Percentiles rank a stretch among this genome's conserved stretches.
phyloP scores from a whole-genome alignment of 768 basidiomycete genomes.

The Mycena filopes region DNA sequence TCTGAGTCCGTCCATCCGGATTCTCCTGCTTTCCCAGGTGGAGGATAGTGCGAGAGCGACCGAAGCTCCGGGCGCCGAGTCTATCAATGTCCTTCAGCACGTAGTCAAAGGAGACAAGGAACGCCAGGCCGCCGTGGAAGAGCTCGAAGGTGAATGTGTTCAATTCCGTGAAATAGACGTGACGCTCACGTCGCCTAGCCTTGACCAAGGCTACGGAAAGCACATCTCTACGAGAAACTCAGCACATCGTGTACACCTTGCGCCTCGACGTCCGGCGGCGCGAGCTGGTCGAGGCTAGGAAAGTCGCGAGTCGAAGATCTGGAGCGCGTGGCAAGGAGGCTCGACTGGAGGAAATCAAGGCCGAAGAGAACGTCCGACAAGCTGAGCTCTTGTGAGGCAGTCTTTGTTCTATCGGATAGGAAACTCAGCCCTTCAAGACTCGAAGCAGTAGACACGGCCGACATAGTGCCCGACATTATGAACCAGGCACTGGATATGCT shows the following conservation, averaged over 20 bases:
- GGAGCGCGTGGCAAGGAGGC: slow-evolving; percentile 69
- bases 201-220: slow-evolving; percentile 43
- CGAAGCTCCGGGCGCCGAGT: slow-evolving; percentile 28
- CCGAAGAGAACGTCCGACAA: slow-evolving; percentile 53
- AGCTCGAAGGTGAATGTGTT: slow-evolving; percentile 40
- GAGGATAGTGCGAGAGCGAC: slow-evolving; percentile 35
- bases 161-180: neutral
- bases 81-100: slow-evolving; percentile 48
- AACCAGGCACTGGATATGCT: slow-evolving; percentile 34
- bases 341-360: slow-evolving; percentile 59
- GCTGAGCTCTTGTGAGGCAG: slow-evolving; percentile 43
- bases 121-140: slow-evolving; percentile 44
- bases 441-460: slow-evolving; percentile 33
- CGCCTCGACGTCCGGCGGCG: slow-evolving; percentile 43
- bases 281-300: slow-evolving; percentile 48
- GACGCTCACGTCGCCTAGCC: slow-evolving; percentile 25
- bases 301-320: slow-evolving; percentile 61
- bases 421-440: slow-evolving; percentile 36
- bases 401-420: neutral
- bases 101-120: slow-evolving; percentile 57
- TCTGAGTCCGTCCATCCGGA: slow-evolving; percentile 51
- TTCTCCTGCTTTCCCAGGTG: slow-evolving; percentile 56
- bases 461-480: slow-evolving; percentile 38
- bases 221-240: slow-evolving; percentile 31
- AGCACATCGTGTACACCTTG: slow-evolving; percentile 42